These are phyloP conservation scores for Effrenium voratum DNA, from an alignment of 73 alveolate genomes.

Conservation along the genomic window DNA sequence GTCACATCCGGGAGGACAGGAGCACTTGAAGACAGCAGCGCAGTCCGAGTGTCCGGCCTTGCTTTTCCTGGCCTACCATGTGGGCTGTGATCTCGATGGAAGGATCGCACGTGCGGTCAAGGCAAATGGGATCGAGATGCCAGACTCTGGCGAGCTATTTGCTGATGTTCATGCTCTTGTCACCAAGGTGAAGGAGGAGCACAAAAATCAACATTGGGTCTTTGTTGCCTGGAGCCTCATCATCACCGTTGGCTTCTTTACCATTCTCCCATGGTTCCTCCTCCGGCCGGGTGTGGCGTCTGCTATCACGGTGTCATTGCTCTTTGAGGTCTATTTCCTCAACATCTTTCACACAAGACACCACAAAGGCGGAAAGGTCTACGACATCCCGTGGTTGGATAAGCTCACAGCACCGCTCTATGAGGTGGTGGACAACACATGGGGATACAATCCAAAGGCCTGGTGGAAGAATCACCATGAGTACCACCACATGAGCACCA, in stretches of 20 bases:
- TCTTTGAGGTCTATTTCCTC: not conserved
- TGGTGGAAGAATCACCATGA: not conserved
- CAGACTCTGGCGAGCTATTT: not conserved
- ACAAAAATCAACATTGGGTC: constrained; percentile 3
- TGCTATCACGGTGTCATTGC: not conserved
- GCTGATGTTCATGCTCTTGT: constrained; percentile 6
- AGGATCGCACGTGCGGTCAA: constrained; percentile 4
- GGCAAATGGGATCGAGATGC: not conserved
- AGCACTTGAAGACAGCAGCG: constrained; percentile 12
- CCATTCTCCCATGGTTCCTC: constrained; percentile 4
- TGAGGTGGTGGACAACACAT: constrained; percentile 2
- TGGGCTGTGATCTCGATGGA: not conserved
- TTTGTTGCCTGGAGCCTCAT: not conserved
- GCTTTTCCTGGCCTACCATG: not conserved
- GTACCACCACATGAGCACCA: not conserved
- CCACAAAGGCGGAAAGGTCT: constrained; percentile 11
- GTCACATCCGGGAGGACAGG: constrained; percentile 6
- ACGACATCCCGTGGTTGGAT: not conserved
- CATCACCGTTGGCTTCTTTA: not conserved
- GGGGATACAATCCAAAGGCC: not conserved
- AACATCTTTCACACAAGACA: not conserved
- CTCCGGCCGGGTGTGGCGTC: not conserved
- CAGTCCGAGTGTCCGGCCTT: constrained; percentile 2
- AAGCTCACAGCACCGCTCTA: constrained; percentile 4
- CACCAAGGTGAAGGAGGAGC: not conserved